Evolutionary conservation across 2,329 filamentous ascomycete species (phyloP), one percentile per base, ranked within the genome.

Genomic region (Samsoniella hepiali): DNA sequence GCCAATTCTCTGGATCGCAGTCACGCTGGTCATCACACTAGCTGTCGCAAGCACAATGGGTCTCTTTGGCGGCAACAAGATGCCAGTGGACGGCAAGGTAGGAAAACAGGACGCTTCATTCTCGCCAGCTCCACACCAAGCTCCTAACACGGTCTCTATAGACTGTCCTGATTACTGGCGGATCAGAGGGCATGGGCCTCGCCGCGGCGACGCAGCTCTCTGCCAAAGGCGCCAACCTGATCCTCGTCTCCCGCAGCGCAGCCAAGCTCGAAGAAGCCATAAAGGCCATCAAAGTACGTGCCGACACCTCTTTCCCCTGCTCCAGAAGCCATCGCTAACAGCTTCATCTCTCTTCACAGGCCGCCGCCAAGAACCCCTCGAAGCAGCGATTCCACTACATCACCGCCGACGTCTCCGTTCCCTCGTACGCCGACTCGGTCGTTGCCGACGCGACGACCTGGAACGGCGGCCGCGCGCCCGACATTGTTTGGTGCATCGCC

Each of bases 401-500:
- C 73, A 86, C 88, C 67, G 93, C 92, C 67, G 94, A 99, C 75
- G 86, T 97, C 40, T 88, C 89, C 15, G 78, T 84, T 62, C 79
- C 87, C 58, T 80, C 85, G 64, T 93, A 93, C 71, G 91, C 91
- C 58, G 79, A 80, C 3, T 80, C 86, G 47, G 81, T 97, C 45
- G 78, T 98, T 59, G 79, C 81, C 44, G 87, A 96, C 74, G 88
- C 88, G 54, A 90, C 85, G 2, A 76, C 80, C 29, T 97, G 93
- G 93, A 97, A 97, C 78, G 79, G 87, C 67, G 87, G 85, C 62
- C 74, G 79, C 31, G 75, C 88, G 34, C 91, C 91, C 0, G 94
- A 98, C 73, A 83, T 97, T 63, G 90, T 98, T 40, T 98, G 95
- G 93, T 93, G 91, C 73, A 84, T 93, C 58, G 94, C 94, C 3